Evolutionary conservation across 2,329 filamentous ascomycete species (phyloP), one percentile per base, ranked within the genome.

Genomic region (Sclerotinia sclerotiorum): DNA sequence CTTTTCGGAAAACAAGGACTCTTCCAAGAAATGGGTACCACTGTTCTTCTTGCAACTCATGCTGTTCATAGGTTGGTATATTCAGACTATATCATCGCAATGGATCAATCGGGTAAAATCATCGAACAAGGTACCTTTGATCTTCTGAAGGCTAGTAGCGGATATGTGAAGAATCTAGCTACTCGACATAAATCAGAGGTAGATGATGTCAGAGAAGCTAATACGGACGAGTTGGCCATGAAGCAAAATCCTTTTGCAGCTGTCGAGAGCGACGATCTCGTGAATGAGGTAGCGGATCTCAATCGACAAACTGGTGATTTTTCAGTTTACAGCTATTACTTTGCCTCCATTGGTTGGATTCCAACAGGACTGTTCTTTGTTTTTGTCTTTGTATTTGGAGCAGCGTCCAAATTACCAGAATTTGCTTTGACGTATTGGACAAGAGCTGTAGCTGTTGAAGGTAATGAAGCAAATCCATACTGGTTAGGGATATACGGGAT

Each of bases 51-150:
- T 2, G 78, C 77, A 4, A 82, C 80, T 1, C 79, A 77, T 69
- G 74, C 73, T 13, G 70, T 76, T 32, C 70, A 73, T 68, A 65
- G 74, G 56, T 51, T 81, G 1, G 75, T 76, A 21, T 79, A 79
- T 62, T 78, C 79, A 21, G 79, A 82, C 70, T 75, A 81, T 39
- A 76, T 82, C n/a, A 75, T 82, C 49, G 77, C 76, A 21, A 76
- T 82, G 10, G 72, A 73, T 57, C 71, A 70, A 24, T 72, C 77
- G 21, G 79, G 79, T 7, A 69, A 64, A 2, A 72, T 79, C 54
- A 63, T 70, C 0, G 77, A 79, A 24, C 77, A 81, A 69, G 81
- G 81, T 4, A 74, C 73, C 7, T 80, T 79, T 63, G 75, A 79
- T 10, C 71, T 77, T 11, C 72, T 81, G 17, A 70, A 35, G 29